Evolutionary conservation across 1,139 yeast genomes (phyloP), one percentile per base, ranked within the genome.

Genomic region (Candida freyschussii): DNA sequence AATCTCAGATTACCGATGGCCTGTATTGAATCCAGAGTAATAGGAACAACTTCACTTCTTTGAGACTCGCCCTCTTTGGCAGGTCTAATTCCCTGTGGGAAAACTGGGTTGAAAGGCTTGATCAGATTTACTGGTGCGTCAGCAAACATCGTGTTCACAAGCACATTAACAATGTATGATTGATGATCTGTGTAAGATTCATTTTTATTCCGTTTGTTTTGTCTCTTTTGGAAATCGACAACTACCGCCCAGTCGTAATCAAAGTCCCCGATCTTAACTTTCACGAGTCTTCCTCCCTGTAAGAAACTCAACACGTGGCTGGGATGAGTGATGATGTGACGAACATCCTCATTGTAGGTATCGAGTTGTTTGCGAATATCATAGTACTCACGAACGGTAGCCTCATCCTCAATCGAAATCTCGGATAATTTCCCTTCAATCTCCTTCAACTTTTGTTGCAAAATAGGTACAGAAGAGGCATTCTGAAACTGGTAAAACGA

Each of bases 201-300:
- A 12, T 69, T 50, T 20, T 75, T 69, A 40, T 70, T 69, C 52
- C 78, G 67, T 53, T 75, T 78, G 47, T 67, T 72, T 17, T 62
- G 63, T 57, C 97, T 72, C 57, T 86, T 87, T 30, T 72, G 68
- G 50, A 79, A 84, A 24, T 78, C 74, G 7, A 85, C 78, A 14
- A 89, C 91, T 57, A 85, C 83, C 35, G 91, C 96, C 98, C 98
- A 93, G 9, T 96, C 96, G 55, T 87, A 93, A 44, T 87, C 84
- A 43, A 60, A 52, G 12, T 63, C 65, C 12, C 72, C 59, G 32
- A 61, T 43, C 37, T 70, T 70, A 13, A 93, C 75, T 48, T 78
- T 77, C 27, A 89, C 63, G 37, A 93, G 70, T 59, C 98, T 74
- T 23, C 99, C 99, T 17, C 86, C 77, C 58, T 87, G 95, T 48